Conservation (phyloP, 1,284 basidiomycete genomes). For the Rhodotorula mucilaginosa region DNA sequence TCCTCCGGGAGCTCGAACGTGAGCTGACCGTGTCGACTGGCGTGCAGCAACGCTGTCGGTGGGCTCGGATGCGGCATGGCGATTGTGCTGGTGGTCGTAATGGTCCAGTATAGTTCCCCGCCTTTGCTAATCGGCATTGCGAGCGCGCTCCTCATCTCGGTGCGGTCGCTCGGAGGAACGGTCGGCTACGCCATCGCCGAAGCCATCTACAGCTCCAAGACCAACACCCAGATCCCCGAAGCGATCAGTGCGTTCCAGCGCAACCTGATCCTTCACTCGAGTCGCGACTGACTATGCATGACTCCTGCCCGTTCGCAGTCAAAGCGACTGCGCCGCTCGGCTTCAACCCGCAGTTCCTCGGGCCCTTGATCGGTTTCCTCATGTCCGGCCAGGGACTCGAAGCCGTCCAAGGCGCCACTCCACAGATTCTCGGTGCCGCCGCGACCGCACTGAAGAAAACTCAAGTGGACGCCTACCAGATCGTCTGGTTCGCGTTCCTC, state of each 20-base stretch:
- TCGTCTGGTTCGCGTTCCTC: constrained; percentile 25
- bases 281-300: too few relatives aligned
- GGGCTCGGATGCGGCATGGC: constrained; percentile 27
- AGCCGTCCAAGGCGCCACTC: constrained; percentile 10
- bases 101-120: too few relatives aligned
- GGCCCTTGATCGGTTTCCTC: constrained; percentile 9
- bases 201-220: constrained; percentile 12
- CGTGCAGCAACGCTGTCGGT: constrained; percentile 14
- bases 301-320: neutral
- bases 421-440: constrained; percentile 8
- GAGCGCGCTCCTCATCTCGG: constrained; percentile 2
- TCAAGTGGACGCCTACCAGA: constrained; percentile 18
- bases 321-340: constrained; percentile 11
- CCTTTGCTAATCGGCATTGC: constrained; percentile 26
- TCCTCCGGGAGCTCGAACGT: too few relatives aligned
- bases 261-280: neutral
- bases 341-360: constrained; percentile 4
- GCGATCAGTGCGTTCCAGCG: neutral
- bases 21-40: neutral
- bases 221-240: constrained; percentile 12
- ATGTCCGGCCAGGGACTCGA: constrained; percentile 4
- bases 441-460: constrained; percentile 1
- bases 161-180: constrained; percentile 16
- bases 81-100: constrained; percentile 23
- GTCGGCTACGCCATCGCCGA: constrained; percentile 20